These are phyloP conservation scores for Pyronema omphalodes DNA, from an alignment of 495 filamentous ascomycete genomes.

Conservation along the genomic window DNA sequence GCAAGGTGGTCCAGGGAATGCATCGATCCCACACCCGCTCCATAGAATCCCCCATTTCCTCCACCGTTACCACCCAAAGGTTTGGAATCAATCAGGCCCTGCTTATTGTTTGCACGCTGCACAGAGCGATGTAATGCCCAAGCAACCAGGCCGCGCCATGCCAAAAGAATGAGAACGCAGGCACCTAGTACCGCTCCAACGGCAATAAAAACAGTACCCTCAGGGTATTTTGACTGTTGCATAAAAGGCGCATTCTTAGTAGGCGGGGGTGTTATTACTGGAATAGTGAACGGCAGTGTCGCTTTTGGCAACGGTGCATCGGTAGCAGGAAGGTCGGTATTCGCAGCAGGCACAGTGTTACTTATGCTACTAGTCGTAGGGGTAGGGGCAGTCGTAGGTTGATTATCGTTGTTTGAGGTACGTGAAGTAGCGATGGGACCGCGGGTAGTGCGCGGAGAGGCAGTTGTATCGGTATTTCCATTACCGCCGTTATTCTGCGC, in stretches of 20 bases:
- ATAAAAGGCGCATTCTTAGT: constrained; percentile 81
- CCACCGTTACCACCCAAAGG: constrained; percentile 16
- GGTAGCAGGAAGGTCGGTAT: not conserved
- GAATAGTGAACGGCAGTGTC: constrained; percentile 1
- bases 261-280: constrained; percentile 43
- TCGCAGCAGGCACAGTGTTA: not conserved
- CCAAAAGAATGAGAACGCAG: constrained; percentile 56
- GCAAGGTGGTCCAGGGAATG: constrained; percentile 32
- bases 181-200: constrained; percentile 78
- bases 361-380: not conserved
- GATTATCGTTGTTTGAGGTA: not conserved
- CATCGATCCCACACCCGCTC: constrained; percentile 27
- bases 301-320: not conserved
- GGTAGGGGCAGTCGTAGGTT: not conserved
- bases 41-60: constrained; percentile 26
- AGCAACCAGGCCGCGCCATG: constrained; percentile 76
- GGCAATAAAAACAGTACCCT: constrained; percentile 90
- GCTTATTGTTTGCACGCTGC: constrained; percentile 48
- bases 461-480: not conserved
- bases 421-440: not conserved
- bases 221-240: constrained; percentile 75
- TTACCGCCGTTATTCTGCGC: not conserved
- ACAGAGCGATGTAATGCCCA: constrained; percentile 64
- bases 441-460: not conserved
- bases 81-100: constrained; percentile 5